Percentiles rank a stretch among this genome's conserved stretches.
phyloP scores from a whole-genome alignment of 208 protist species.

The Strigomonas culicis region DNA sequence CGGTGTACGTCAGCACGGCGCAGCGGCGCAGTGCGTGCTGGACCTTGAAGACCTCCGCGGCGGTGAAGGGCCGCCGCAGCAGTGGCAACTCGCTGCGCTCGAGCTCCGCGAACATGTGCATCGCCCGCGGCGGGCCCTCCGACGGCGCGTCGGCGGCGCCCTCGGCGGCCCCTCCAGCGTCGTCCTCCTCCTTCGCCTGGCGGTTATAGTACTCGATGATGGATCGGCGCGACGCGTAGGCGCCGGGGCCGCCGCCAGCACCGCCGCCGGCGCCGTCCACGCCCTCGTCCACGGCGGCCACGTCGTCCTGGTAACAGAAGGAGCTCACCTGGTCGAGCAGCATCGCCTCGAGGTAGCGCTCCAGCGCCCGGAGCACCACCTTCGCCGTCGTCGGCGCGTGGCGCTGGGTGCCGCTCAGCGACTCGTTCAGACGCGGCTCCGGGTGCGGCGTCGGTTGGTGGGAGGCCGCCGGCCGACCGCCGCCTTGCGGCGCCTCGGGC shows the following conservation, averaged over 20 bases:
- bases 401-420: too few species aligned
- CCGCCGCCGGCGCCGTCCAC: neutral
- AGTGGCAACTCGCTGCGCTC: neutral
- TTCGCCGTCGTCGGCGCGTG: too few species aligned
- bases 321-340: neutral
- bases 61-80: constrained; percentile 1
- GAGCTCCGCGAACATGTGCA: neutral
- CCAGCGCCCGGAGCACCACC: neutral
- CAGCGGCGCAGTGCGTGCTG: neutral
- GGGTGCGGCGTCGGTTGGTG: too few species aligned
- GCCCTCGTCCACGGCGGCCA: neutral
- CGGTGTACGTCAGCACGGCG: neutral
- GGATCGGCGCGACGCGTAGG: too few species aligned
- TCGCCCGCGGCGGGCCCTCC: neutral
- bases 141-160: too few species aligned
- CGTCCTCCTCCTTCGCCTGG: too few species aligned
- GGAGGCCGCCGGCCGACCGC: too few species aligned
- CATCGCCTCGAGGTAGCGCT: neutral
- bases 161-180: too few species aligned
- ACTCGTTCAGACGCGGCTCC: too few species aligned
- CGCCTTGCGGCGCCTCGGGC: too few species aligned
- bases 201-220: too few species aligned
- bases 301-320: neutral
- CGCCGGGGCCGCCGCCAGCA: too few species aligned
- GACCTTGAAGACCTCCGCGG: neutral